Percentiles rank a stretch among this genome's conserved stretches.
Evolutionary conservation across 2,329 filamentous ascomycete genomes (phyloP).

Genomic region (Biscogniauxia sp.): DNA sequence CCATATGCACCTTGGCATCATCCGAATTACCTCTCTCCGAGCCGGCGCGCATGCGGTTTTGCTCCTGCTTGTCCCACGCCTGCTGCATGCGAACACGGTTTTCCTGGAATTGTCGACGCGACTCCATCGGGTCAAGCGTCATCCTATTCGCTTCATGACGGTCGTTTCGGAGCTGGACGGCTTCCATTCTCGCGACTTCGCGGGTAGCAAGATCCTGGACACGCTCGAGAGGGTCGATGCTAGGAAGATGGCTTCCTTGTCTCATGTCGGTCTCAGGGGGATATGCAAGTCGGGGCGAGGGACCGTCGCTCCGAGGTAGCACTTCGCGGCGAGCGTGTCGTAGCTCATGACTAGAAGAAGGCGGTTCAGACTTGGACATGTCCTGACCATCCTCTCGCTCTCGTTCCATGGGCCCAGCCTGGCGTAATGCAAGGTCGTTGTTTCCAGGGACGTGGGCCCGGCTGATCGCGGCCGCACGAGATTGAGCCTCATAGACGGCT

Average conservation of each 20-base stretch:
- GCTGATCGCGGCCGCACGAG: constrained; percentile 37
- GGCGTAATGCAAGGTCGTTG: constrained; percentile 5
- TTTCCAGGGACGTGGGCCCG: constrained; percentile 16
- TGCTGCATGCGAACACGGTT: constrained; percentile 53
- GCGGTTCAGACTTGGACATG: constrained; percentile 9
- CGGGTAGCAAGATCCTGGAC: constrained; percentile 49
- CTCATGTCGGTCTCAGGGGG: constrained; percentile 36
- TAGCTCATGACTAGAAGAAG: constrained; percentile 32
- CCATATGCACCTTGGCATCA: constrained; percentile 56
- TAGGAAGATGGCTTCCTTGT: constrained; percentile 33
- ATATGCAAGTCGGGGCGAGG: constrained; percentile 31
- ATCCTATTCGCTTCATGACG: constrained; percentile 42
- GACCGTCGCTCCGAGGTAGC: constrained; percentile 26
- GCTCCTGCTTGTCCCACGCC: constrained; percentile 55
- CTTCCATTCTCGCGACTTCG: constrained; percentile 52
- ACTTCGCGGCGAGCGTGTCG: constrained; percentile 42
- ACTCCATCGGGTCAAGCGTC: constrained; percentile 15
- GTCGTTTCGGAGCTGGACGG: constrained; percentile 50
- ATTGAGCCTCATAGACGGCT: constrained; percentile 51
- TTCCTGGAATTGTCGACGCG: constrained; percentile 43
- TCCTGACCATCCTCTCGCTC: constrained; percentile 22
- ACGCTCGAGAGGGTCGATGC: constrained; percentile 41
- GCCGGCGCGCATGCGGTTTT: constrained; percentile 22
- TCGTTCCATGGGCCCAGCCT: constrained; percentile 5
- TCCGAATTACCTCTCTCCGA: constrained; percentile 35